A percentile compares a stretch with the other conserved stretches of the same genome.
Evolutionary conservation across 768 basidiomycete species (phyloP).

Genomic region (Podaxis sp.): DNA sequence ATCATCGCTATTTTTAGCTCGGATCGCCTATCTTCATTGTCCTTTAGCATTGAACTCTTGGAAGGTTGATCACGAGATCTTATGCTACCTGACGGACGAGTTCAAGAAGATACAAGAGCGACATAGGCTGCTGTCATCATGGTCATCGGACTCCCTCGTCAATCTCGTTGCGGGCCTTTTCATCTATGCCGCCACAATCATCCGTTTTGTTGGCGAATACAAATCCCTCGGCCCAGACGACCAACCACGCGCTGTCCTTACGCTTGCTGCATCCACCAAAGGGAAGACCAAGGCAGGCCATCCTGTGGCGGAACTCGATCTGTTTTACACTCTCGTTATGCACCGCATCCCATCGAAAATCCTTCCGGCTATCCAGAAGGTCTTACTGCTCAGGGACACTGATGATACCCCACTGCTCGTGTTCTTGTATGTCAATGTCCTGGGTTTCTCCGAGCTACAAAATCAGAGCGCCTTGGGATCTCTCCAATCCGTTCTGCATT

Average conservation of each 20-base stretch:
- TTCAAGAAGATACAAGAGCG: not conserved
- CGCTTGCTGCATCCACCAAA: not conserved
- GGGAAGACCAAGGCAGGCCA: not conserved
- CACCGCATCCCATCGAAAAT: not conserved
- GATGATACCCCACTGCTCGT: not conserved
- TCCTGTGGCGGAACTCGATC: not conserved
- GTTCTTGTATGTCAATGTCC: too few relatives aligned
- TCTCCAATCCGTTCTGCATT: not conserved
- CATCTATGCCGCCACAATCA: conserved; percentile 3
- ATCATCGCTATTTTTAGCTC: not conserved
- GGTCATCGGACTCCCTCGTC: conserved; percentile 3
- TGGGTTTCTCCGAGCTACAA: not conserved
- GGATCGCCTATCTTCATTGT: not conserved
- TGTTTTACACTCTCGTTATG: not conserved
- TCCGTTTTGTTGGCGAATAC: conserved; percentile 9
- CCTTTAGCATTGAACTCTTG: not conserved
- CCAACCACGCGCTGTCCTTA: not conserved
- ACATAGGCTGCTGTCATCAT: not conserved
- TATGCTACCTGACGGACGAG: conserved; percentile 5
- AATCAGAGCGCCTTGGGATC: not conserved
- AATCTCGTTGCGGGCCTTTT: not conserved
- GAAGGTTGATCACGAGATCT: conserved; percentile 9
- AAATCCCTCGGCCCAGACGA: not conserved
- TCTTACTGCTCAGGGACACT: not conserved
- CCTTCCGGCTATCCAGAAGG: not conserved